phyloP scores from a whole-genome alignment of 2,329 filamentous ascomycete species.

The Fusarium camptoceras region DNA sequence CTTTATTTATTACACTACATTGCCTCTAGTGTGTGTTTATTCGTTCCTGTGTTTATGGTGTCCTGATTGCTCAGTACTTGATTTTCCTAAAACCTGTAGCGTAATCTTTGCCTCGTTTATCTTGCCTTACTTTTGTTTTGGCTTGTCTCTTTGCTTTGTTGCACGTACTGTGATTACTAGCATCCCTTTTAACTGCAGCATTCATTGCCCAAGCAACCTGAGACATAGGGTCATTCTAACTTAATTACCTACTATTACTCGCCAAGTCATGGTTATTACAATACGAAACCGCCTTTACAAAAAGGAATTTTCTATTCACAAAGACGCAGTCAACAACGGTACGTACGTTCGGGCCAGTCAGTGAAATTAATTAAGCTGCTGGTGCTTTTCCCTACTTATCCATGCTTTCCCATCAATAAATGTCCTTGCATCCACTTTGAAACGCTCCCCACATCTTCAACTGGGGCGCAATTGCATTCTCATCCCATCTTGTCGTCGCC shows the following conservation, averaged over 20 bases:
- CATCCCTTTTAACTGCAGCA: slow-evolving; percentile 8
- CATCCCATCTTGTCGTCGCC: slow-evolving; percentile 17
- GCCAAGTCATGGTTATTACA: slow-evolving; percentile 10
- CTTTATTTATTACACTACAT: neutral
- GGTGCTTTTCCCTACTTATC: slow-evolving; percentile 2
- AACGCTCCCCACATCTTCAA: slow-evolving; percentile 44
- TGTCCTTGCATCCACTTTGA: slow-evolving; percentile 36
- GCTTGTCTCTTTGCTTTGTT: slow-evolving; percentile 1
- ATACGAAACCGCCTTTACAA: slow-evolving; percentile 52
- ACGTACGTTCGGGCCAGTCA: slow-evolving; percentile 30
- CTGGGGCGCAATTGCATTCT: slow-evolving; percentile 32
- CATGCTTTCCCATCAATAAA: slow-evolving; percentile 19
- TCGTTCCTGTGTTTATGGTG: slow-evolving; percentile 17
- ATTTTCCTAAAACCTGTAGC: slow-evolving; percentile 1
- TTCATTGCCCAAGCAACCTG: slow-evolving; percentile 29
- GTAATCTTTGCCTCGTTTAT: slow-evolving; percentile 8
- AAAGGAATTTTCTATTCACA: slow-evolving; percentile 53
- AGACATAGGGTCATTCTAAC: neutral
- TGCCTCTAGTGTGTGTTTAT: slow-evolving; percentile 4
- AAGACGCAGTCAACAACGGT: slow-evolving; percentile 44
- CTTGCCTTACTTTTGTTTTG: slow-evolving; percentile 2
- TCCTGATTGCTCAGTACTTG: slow-evolving; percentile 3
- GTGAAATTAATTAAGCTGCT: neutral
- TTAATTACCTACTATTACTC: neutral
- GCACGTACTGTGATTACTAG: neutral